Base-by-base conservation (phyloP, 257 asterid genomes). In the Solanum neorickii region DNA sequence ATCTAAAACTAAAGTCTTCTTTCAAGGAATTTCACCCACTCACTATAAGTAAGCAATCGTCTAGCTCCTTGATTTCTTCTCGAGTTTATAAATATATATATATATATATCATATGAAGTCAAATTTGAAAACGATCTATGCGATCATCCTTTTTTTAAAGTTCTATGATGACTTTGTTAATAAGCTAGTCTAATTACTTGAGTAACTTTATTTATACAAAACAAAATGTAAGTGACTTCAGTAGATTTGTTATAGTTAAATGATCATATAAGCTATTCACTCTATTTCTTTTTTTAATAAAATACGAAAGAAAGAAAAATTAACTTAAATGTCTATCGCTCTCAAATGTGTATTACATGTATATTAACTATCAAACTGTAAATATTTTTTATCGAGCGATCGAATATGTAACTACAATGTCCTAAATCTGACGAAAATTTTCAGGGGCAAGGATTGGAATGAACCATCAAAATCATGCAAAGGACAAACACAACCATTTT, bases 1-100 rank as follows among this genome's bases (percentile, higher is more conserved):
- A 86, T 90, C 94, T 78, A 96, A 92, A 89, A 94, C 99, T 31
- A 93, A 93, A 90, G 98, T 96, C 76, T 89, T 94, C 84, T 96
- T 94, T 46, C 98, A 96, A 87, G 99, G 99, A 86, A 91, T 95
- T 88, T 95, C 99, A 31, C 99, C 99, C 16, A 89, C 92, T 12
- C 99, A 97, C 88, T 97, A 95, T 83, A 82, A 83, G 98, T 97
- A 93, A 92, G 98, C 60, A 47, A 12, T 11, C 1, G 3, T 18
- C n/a, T 7, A 56, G 12, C 39, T 27, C 21, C 14, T 9, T 78
- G 4, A 16, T 27, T 77, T 16, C 49, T 77, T 77, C 15, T 44
- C 18, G n/a, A 72, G 29, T 74, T 4, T 35, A 35, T 35, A 35
- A 5, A 35, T 35, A 35, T 52, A 10, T 35, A 70, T 33, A 68